Evolutionary conservation across 2,329 filamentous ascomycete genomes (phyloP).

Genomic region (Paecilomyces niveus): DNA sequence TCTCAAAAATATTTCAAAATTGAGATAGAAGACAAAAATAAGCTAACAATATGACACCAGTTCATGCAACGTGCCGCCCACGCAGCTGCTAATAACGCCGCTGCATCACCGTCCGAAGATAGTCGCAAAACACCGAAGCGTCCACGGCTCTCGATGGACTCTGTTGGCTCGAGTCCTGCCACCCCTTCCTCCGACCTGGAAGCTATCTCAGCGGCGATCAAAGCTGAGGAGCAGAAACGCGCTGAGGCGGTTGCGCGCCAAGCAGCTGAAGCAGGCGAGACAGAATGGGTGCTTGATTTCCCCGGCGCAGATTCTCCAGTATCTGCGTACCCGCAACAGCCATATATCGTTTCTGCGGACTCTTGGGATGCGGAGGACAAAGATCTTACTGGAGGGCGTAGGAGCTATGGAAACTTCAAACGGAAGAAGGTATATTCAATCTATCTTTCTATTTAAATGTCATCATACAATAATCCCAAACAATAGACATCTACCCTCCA

Average conservation of each 20-base stretch:
- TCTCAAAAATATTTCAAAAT: constrained; percentile 1
- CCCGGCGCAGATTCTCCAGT: constrained; percentile 12
- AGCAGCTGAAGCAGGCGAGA: constrained; percentile 37
- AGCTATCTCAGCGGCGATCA: constrained; percentile 33
- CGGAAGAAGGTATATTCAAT: constrained; percentile 21
- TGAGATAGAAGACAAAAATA: not conserved
- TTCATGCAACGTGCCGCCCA: constrained; percentile 81
- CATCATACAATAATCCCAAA: not conserved
- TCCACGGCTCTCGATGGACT: constrained; percentile 22
- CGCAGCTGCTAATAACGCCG: constrained; percentile 37
- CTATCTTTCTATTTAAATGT: not conserved
- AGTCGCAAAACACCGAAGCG: constrained; percentile 28
- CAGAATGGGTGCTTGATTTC: constrained; percentile 37
- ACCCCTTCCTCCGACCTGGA: constrained; percentile 29
- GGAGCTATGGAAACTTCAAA: constrained; percentile 33
- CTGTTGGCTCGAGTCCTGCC: constrained; percentile 9
- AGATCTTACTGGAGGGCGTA: constrained; percentile 23
- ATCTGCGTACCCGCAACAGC: constrained; percentile 13
- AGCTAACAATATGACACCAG: constrained; percentile 22
- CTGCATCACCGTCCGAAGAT: constrained; percentile 42
- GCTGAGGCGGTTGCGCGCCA: constrained; percentile 31
- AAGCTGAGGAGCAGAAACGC: constrained; percentile 34
- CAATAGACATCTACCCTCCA: not conserved
- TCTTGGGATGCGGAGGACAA: constrained; percentile 28
- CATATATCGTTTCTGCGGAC: constrained; percentile 23